phyloP scores from a whole-genome alignment of 73 alveolate species.

The Stentor coeruleus region DNA sequence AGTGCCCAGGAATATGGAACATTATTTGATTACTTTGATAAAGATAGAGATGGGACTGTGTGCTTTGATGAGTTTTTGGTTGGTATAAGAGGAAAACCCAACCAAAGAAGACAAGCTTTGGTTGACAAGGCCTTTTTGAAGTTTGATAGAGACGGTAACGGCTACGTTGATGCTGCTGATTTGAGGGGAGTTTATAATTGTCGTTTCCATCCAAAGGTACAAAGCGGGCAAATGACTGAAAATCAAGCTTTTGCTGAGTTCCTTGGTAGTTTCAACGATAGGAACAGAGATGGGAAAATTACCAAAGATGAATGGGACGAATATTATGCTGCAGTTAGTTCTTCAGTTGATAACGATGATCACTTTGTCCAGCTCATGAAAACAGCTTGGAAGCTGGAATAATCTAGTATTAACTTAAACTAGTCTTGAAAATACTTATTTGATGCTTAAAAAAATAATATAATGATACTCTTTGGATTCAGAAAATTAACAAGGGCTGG shows the following conservation, averaged over 20 bases:
- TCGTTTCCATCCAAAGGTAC: constrained; percentile 81
- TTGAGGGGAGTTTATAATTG: constrained; percentile 79
- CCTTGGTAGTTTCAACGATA: constrained; percentile 82
- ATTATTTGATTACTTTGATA: too few species aligned
- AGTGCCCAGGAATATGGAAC: too few species aligned
- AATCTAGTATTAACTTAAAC: too few species aligned
- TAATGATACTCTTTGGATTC: too few species aligned
- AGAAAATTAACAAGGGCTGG: too few species aligned
- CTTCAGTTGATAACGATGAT: constrained; percentile 90
- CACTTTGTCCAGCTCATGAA: constrained; percentile 91
- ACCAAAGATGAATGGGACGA: constrained; percentile 85
- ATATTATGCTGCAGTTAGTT: constrained; percentile 89
- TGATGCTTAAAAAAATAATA: too few species aligned
- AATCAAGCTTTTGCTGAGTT: constrained; percentile 77
- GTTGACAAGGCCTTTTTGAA: constrained; percentile 85
- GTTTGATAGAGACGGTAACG: constrained; percentile 86
- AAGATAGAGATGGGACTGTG: constrained; percentile 82
- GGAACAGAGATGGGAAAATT: constrained; percentile 78
- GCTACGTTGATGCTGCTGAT: constrained; percentile 77
- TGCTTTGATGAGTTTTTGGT: constrained; percentile 92
- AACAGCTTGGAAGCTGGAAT: constrained; percentile 79
- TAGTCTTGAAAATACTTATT: too few species aligned
- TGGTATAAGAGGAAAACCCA: constrained; percentile 85
- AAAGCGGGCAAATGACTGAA: constrained; percentile 85
- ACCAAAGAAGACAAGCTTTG: constrained; percentile 76